Conservation (phyloP, 2,329 filamentous ascomycete species). For the Aspergillus sergii region DNA sequence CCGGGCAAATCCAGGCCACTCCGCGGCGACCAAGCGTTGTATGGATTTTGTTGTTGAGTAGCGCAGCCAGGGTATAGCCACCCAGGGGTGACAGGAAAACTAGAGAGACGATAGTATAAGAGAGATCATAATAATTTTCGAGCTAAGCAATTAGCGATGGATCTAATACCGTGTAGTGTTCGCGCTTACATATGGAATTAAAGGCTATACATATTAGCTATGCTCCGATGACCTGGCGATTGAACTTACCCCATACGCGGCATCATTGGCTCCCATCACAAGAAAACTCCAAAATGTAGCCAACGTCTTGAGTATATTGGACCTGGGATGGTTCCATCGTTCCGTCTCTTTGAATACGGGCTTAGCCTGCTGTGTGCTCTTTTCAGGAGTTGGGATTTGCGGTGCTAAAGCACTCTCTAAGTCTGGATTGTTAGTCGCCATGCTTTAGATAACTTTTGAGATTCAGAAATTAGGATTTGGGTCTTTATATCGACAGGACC, state of each 20-base stretch:
- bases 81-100: constrained; percentile 53
- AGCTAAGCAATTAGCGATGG: constrained; percentile 33
- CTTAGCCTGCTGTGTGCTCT: background rate
- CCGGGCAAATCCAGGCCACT: constrained; percentile 66
- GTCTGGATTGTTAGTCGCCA: background rate
- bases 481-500: background rate
- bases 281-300: constrained; percentile 62
- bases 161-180: background rate
- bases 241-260: constrained; percentile 57
- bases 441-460: background rate
- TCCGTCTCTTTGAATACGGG: constrained; percentile 9
- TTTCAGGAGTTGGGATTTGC: background rate
- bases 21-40: constrained; percentile 65
- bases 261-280: constrained; percentile 62
- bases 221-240: background rate
- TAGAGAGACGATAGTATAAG: constrained; percentile 53
- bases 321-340: constrained; percentile 52
- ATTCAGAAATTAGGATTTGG: background rate
- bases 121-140: constrained; percentile 50
- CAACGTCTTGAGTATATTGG: constrained; percentile 52
- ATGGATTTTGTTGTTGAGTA: constrained; percentile 51
- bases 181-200: constrained; percentile 55
- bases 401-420: background rate
- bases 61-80: constrained; percentile 50
- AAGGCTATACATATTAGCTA: constrained; percentile 26